phyloP scores from a whole-genome alignment of 2,329 filamentous ascomycete genomes.

The Botrytis galanthina region DNA sequence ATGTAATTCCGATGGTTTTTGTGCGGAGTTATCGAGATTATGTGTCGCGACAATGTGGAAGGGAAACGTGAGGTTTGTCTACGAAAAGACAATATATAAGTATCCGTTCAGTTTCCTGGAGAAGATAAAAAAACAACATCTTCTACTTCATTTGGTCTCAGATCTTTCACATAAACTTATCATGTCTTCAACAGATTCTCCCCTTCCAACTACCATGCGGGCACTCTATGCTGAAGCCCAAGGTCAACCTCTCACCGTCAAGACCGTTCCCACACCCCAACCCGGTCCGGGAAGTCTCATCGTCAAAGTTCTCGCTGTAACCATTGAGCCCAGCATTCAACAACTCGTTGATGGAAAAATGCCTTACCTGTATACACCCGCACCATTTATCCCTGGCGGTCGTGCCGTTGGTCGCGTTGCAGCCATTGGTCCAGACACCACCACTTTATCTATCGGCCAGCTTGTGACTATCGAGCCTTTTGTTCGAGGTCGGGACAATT shows the following conservation, averaged over 20 bases:
- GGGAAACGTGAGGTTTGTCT: background rate
- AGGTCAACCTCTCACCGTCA: slow-evolving; percentile 30
- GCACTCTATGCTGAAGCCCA: background rate
- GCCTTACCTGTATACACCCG: slow-evolving; percentile 32
- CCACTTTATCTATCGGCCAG: slow-evolving; percentile 36
- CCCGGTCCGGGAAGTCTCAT: slow-evolving; percentile 41
- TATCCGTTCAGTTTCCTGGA: background rate
- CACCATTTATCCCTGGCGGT: slow-evolving; percentile 36
- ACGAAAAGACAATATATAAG: background rate
- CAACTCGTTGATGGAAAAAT: slow-evolving; percentile 43
- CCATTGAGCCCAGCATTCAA: slow-evolving; percentile 41
- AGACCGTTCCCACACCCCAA: slow-evolving; percentile 39
- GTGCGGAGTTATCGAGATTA: background rate
- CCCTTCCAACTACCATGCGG: slow-evolving; percentile 3
- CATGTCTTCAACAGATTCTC: background rate
- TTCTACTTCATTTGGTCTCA: background rate
- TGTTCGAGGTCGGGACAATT: slow-evolving; percentile 40
- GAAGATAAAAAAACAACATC: background rate
- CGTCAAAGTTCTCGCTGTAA: slow-evolving; percentile 40
- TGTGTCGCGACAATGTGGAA: background rate
- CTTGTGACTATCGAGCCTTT: slow-evolving; percentile 41
- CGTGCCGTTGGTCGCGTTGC: slow-evolving; percentile 40
- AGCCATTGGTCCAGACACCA: slow-evolving; percentile 39
- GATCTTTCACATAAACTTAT: no score
- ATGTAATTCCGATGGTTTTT: background rate